Percentiles rank a stretch among this genome's conserved stretches.
phyloP scores from a whole-genome alignment of 169 alveolate genomes.

The Cryptosporidium ubiquitum region DNA sequence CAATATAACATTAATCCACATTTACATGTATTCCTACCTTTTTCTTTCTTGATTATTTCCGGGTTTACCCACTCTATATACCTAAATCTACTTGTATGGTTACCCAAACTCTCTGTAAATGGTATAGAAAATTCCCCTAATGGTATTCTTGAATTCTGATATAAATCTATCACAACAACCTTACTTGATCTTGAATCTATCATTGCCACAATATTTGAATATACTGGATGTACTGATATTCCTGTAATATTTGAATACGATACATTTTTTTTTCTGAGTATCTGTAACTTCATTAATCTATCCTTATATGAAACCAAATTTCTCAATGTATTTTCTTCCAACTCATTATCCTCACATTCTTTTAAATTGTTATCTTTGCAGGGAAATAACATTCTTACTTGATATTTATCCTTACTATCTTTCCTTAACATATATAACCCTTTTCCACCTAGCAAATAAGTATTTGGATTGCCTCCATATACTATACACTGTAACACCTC shows the following conservation, averaged over 20 bases:
- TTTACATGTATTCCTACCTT: neutral
- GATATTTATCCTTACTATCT: neutral
- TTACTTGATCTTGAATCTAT: conserved; percentile 53
- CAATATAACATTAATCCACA: conserved; percentile 29
- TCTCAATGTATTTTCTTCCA: conserved; percentile 17
- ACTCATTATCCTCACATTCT: neutral
- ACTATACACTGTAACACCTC: conserved; percentile 45
- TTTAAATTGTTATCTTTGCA: neutral
- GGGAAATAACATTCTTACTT: conserved; percentile 24
- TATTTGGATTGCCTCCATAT: conserved; percentile 34
- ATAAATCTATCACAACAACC: conserved; percentile 34
- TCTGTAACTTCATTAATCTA: conserved; percentile 41
- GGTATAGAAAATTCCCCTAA: conserved; percentile 66
- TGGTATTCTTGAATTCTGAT: conserved; percentile 52
- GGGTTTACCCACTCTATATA: conserved; percentile 46
- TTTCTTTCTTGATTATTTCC: neutral
- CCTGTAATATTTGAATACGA: conserved; percentile 59
- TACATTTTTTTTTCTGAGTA: conserved; percentile 33
- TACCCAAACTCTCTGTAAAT: conserved; percentile 48
- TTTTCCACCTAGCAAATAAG: conserved; percentile 45
- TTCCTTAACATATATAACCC: conserved; percentile 12
- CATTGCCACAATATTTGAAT: conserved; percentile 14
- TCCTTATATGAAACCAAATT: conserved; percentile 14
- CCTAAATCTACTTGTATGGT: conserved; percentile 34
- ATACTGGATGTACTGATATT: conserved; percentile 52